phyloP scores from a whole-genome alignment of 352 stramenopile species.

The Globisporangium nunn region DNA sequence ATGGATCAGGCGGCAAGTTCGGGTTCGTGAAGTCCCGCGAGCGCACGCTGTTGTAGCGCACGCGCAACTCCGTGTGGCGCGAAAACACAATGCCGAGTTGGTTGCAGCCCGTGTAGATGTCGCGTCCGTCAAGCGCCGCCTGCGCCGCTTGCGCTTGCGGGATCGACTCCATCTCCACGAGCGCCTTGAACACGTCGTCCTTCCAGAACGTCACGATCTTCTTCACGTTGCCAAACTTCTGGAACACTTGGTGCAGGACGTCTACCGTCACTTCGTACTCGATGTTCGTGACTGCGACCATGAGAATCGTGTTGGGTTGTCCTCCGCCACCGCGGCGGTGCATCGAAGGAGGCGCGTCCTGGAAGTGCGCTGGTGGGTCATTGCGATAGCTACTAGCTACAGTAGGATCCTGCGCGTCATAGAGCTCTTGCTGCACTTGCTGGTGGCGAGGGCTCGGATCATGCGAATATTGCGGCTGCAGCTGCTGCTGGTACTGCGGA shows the following conservation, averaged over 20 bases:
- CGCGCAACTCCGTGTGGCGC: constrained; percentile 52
- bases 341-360: background rate
- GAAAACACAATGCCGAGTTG: constrained; percentile 76
- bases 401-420: background rate
- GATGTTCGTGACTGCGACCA: constrained; percentile 77
- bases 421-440: constrained; percentile 17
- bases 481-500: constrained; percentile 16
- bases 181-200: constrained; percentile 73
- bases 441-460: constrained; percentile 13
- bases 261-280: constrained; percentile 80
- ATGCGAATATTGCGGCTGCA: background rate
- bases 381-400: constrained; percentile 2
- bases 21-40: constrained; percentile 74
- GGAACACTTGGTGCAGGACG: constrained; percentile 77
- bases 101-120: constrained; percentile 86
- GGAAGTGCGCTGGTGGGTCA: background rate
- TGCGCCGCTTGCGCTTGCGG: constrained; percentile 68
- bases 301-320: constrained; percentile 59
- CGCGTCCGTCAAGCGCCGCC: constrained; percentile 60
- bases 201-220: constrained; percentile 84
- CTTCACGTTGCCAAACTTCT: constrained; percentile 79
- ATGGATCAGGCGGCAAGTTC: constrained; percentile 42
- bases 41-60: constrained; percentile 73
- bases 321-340: constrained; percentile 26
- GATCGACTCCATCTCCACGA: constrained; percentile 74